Base-by-base conservation (phyloP, 805 yeast species). In the Pichia nakasei region DNA sequence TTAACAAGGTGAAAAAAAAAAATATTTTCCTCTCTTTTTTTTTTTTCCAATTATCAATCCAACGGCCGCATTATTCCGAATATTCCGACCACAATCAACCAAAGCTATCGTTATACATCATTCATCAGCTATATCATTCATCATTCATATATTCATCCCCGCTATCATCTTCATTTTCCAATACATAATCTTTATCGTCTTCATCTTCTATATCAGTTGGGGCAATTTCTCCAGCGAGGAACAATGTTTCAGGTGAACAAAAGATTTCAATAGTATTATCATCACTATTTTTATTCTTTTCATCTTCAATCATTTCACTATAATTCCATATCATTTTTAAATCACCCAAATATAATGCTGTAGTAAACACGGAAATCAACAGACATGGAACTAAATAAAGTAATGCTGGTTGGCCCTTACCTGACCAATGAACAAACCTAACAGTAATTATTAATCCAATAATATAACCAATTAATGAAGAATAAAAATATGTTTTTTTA, bases 321-420 rank as follows among this genome's bases (percentile, higher is more conserved):
- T 61, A 76, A 1, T 45, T 47, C 73, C 72, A 73, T 11, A 77
- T 42, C 19, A 55, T 47, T 0, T 41, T 49, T 19, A 72, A 49
- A 22, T 79, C 83, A 1, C 72, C 72, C 22, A 59, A 59, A 4
- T 43, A n/a, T n/a, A 52, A 39, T 0, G 76, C 75, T 0, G 61
- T 51, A 0, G 53, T 32, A 0, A 60, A n/a, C 1, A 69, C 64
- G 0, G 70, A 60, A 0, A 64, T 9, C 0, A 67, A 29, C 24
- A 72, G 37, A 4, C 63, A 52, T 5, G 88, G 88, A 4, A 78
- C 78, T 22, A 82, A 58, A 54, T 80, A 82, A 18, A 82, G 55
- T 48, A 82, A 61, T 0, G 87, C 87, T 1, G 88, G 88, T 58
- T 81, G 88, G 1, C 79, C 85, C 11, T 53, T 57, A 1, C 68